Conservation (phyloP, 2,329 filamentous ascomycete genomes). For the Lithohypha guttulata region DNA sequence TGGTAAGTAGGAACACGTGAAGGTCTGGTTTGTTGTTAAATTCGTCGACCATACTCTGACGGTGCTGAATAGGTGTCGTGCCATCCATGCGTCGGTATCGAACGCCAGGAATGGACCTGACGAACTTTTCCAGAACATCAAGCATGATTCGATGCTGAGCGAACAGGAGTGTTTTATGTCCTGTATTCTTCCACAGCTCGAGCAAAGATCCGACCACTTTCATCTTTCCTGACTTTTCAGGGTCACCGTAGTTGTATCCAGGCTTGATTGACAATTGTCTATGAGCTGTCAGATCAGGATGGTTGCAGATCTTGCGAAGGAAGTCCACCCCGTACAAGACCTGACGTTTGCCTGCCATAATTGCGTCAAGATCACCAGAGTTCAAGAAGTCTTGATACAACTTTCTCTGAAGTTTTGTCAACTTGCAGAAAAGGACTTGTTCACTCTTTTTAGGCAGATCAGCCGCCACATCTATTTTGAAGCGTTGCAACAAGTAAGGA, state of each 20-base stretch:
- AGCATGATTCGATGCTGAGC: conserved; percentile 92
- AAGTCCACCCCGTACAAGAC: conserved; percentile 84
- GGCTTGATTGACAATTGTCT: conserved; percentile 46
- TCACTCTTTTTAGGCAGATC: conserved; percentile 94
- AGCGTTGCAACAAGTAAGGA: conserved; percentile 80
- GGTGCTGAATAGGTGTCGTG: conserved; percentile 71
- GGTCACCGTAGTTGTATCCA: conserved; percentile 66
- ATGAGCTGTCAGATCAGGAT: conserved; percentile 76
- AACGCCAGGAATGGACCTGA: conserved; percentile 56
- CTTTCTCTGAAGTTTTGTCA: conserved; percentile 67
- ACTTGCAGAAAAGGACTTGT: conserved; percentile 88
- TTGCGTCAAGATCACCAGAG: conserved; percentile 77
- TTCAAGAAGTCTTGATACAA: conserved; percentile 71
- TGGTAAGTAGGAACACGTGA: conserved; percentile 86
- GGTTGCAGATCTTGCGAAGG: conserved; percentile 92
- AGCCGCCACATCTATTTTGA: conserved; percentile 87
- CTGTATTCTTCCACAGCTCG: conserved; percentile 80
- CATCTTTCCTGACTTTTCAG: conserved; percentile 83
- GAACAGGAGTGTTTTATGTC: conserved; percentile 88
- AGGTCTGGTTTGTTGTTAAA: conserved; percentile 76
- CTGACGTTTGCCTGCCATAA: conserved; percentile 62
- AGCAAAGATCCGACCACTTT: conserved; percentile 82
- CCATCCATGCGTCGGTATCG: conserved; percentile 89
- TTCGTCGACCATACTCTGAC: conserved; percentile 81
- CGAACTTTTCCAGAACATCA: conserved; percentile 78